Base-by-base conservation (phyloP, 2,329 filamentous ascomycete species). In the Neonectria magnoliae region DNA sequence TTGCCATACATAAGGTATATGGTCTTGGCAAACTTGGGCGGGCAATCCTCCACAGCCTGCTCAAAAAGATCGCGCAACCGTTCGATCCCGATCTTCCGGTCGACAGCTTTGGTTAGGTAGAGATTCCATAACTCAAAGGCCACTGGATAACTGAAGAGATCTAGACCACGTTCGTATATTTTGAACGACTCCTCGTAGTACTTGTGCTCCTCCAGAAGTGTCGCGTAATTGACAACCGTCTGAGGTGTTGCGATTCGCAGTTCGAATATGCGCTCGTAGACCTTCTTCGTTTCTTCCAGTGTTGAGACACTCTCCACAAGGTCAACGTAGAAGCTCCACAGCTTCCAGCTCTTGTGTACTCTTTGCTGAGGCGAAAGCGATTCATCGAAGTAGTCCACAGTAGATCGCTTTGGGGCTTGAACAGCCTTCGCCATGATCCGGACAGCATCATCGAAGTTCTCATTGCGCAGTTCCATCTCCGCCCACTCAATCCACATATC, bases 401-500 rank as follows among this genome's bases (percentile, higher is more conserved):
- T 97, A n/a, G 95, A 98, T 69, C 93, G 86, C 80, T 98, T 98
- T 0, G 96, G 94, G n/a, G 96, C 93, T 78, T 97, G 94, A 5
- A 96, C 95, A 18, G 96, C 96, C 79, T 97, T 98, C 44, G 93
- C 93, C 94, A 99, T 98, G 76, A 99, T 95, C 66, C 91, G 91
- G 67, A 98, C 91, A 3, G 97, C 96, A 74, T 93, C 91, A 76
- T 98, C 94, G 69, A 98, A 98, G 76, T 98, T 97, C 75, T 98
- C 94, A 74, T 94, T 94, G 53, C 96, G 91, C 53, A 99, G 85
- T 78, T 99, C 96, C 92, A 99, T 93, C 80, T 99, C 95, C 1
- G 97, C 95, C 95, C 96, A 99, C 80, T 97, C 94, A 68, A 97
- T 97, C 96, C 96, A 99, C 87, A 96, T 97, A 75, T 99, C 96